Conservation (phyloP, 352 stramenopile genomes). For the Globisporangium mamillatum region DNA sequence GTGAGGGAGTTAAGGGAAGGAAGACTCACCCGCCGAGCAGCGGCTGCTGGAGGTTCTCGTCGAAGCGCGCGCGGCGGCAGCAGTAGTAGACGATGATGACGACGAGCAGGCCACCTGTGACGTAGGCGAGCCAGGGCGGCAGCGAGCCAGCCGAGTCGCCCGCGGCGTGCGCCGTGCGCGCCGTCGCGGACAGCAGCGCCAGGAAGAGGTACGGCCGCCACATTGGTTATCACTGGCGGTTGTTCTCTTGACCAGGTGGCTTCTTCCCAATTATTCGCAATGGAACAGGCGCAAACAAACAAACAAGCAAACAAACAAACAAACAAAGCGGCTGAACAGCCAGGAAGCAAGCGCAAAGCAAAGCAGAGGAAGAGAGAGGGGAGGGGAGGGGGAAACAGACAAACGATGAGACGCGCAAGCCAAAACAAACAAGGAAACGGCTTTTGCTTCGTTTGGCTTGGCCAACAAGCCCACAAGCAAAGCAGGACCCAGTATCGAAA, state of each 20-base stretch:
- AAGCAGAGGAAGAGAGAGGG: slow-evolving; percentile 8
- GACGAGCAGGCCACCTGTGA: slow-evolving; percentile 76
- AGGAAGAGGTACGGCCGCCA: slow-evolving; percentile 27
- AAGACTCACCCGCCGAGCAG: slow-evolving; percentile 53
- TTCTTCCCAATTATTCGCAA: slow-evolving; percentile 6
- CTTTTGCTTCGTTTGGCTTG: no score
- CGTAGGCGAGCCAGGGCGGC: slow-evolving; percentile 80
- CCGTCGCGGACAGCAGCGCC: slow-evolving; percentile 33
- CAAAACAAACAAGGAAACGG: not conserved
- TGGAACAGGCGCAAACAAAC: slow-evolving; percentile 1
- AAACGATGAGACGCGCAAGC: not conserved
- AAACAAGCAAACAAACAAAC: slow-evolving; percentile 8
- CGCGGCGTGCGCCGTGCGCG: slow-evolving; percentile 27
- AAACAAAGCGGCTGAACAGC: not conserved
- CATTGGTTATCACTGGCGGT: slow-evolving; percentile 11
- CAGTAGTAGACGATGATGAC: slow-evolving; percentile 90
- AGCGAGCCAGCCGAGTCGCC: slow-evolving; percentile 36
- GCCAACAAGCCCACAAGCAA: not conserved
- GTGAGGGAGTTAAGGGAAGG: not conserved
- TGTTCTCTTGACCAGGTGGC: slow-evolving; percentile 1
- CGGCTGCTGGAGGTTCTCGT: slow-evolving; percentile 84
- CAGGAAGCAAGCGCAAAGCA: not conserved
- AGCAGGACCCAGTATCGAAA: not conserved
- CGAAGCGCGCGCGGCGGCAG: slow-evolving; percentile 80
- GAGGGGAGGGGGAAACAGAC: not conserved